Evolutionary conservation across 441 rosid species (phyloP), one percentile per base, ranked within the genome.

Genomic region (Aleurites moluccanus): DNA sequence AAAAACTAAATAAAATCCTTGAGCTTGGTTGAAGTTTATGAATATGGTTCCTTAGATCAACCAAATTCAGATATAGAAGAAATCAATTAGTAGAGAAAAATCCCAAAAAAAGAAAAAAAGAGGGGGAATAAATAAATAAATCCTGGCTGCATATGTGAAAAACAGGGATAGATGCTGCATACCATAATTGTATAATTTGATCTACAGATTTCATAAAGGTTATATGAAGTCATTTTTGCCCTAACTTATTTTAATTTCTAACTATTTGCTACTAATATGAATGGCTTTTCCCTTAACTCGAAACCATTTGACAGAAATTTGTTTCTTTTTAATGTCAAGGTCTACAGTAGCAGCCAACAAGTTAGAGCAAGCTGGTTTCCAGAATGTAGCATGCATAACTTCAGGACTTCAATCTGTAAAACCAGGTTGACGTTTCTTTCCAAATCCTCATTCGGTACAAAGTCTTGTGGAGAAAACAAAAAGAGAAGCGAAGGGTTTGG

Each of bases 391-490:
- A 27, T 95, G 97, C 80, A 85, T 90, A 35, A 88, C 97, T 33
- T 90, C 97, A 49, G 99, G 99, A 42, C 91, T 95, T 69, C 98
- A 90, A 72, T 87, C 91, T n/a, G 94, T 84, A 28, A 91, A 89
- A 82, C 96, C 99, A 84, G 98, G 99, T 90, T 67, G 65, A 75
- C n/a, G 23, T 16, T 67, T 64, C 13, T 10, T 66, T 50, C 60
- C 65, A 72, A 4, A 45, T 71, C 52, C 50, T 61, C 30, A 35
- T 73, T 35, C 52, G 1, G 30, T 61, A 10, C n/a, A 6, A 28
- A 9, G 6, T n/a, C 11, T 57, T n/a, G 13, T 6, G 25, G 25
- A 16, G 62, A 14, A 57, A 52, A 25, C 23, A 57, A 33, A 72
- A 53, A 73, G 13, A 6, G 25, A 23, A 18, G 64, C 14, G 8